These are phyloP conservation scores for Phylloporus gajari DNA, from an alignment of 1,284 basidiomycete genomes.

Conservation along the genomic window DNA sequence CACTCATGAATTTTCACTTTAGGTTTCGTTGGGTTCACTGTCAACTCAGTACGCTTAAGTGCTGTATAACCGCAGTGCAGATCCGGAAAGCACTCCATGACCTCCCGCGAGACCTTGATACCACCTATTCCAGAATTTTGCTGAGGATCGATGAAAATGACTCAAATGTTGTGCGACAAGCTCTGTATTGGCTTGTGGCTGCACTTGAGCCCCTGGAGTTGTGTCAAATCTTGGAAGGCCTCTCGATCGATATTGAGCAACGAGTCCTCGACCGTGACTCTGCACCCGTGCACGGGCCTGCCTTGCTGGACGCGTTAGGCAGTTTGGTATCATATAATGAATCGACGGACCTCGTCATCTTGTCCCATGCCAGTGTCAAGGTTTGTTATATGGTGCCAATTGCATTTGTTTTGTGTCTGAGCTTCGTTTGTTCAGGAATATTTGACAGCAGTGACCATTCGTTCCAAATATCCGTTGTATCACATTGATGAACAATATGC, in stretches of 20 bases:
- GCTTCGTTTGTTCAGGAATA: background rate
- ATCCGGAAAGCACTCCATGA: conserved; percentile 1
- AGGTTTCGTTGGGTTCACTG: conserved; percentile 24
- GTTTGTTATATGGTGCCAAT: background rate
- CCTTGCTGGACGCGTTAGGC: conserved; percentile 18
- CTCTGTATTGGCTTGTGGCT: conserved; percentile 21
- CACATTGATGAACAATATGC: background rate
- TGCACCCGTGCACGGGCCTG: conserved; percentile 12
- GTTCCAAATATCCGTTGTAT: conserved; percentile 1
- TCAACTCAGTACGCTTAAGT: conserved; percentile 7
- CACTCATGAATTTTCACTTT: too few relatives aligned
- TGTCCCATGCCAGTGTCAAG: conserved; percentile 21
- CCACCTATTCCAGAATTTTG: conserved; percentile 21
- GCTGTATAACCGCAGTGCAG: conserved; percentile 4
- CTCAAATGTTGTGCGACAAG: background rate
- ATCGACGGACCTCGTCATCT: conserved; percentile 1
- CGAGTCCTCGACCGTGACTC: background rate
- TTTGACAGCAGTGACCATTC: background rate
- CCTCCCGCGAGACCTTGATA: conserved; percentile 15
- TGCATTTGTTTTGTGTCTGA: background rate
- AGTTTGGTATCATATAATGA: conserved; percentile 16
- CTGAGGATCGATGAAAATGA: conserved; percentile 9
- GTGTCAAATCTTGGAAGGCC: conserved; percentile 20
- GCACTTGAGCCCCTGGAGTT: conserved; percentile 15
- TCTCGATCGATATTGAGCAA: conserved; percentile 3